phyloP scores from a whole-genome alignment of 208 protist genomes.

The Crithidia acanthocephali region DNA sequence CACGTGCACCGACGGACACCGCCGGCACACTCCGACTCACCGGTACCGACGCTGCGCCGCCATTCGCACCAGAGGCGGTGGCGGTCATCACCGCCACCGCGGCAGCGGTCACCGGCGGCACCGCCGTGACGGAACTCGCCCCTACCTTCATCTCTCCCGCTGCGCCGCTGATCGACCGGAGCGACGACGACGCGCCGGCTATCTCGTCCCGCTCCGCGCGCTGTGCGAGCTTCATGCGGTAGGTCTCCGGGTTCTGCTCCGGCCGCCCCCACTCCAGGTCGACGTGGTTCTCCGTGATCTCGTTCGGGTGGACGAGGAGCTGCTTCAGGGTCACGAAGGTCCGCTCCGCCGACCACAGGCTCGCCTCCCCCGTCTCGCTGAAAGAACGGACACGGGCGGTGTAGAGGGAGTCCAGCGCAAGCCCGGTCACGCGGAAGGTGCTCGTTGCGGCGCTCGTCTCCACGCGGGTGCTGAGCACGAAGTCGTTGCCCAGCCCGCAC shows the following conservation, averaged over 20 bases:
- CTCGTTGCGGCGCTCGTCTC: slow-evolving; percentile 19
- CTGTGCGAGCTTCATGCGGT: slow-evolving; percentile 20
- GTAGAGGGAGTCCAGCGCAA: slow-evolving; percentile 70
- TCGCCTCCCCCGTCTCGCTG: slow-evolving; percentile 52
- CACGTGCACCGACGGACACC: slow-evolving; percentile 26
- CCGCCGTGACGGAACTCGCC: not conserved
- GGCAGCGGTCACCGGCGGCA: not conserved
- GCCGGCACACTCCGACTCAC: not conserved
- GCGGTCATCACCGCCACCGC: not conserved
- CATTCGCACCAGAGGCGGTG: not conserved
- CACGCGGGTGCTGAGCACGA: slow-evolving; percentile 33
- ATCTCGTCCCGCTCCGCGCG: slow-evolving; percentile 13
- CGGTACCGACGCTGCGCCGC: not conserved
- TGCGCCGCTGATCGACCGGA: not conserved
- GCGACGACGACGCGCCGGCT: not conserved
- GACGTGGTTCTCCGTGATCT: slow-evolving; percentile 81
- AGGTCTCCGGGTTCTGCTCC: slow-evolving; percentile 53
- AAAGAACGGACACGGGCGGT: slow-evolving; percentile 62
- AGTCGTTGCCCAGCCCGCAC: slow-evolving; percentile 33
- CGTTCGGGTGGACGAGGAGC: slow-evolving; percentile 52
- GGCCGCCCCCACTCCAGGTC: slow-evolving; percentile 72
- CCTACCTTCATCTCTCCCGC: not conserved
- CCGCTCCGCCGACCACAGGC: slow-evolving; percentile 72
- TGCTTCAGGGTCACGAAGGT: slow-evolving; percentile 66
- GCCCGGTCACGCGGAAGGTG: slow-evolving; percentile 52